phyloP scores from a whole-genome alignment of 2,329 filamentous ascomycete species.

The Alternaria solani region DNA sequence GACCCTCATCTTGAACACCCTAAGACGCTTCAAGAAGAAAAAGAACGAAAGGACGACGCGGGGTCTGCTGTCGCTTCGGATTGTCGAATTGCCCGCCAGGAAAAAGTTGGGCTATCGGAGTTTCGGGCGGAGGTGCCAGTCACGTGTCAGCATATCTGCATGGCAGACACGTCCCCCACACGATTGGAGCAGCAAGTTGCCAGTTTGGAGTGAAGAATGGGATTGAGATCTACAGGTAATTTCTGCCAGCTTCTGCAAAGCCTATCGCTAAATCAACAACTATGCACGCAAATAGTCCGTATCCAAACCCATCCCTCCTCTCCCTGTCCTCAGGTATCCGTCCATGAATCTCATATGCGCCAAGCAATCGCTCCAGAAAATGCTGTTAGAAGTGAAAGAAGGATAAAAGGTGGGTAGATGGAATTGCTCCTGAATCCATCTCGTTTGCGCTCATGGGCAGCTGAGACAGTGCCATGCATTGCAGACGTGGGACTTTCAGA shows the following conservation, averaged over 20 bases:
- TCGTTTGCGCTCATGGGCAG: not conserved
- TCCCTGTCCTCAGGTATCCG: conserved; percentile 35
- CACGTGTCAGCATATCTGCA: conserved; percentile 26
- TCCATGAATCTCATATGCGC: conserved; percentile 40
- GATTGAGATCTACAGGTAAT: conserved; percentile 27
- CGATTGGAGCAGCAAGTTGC: not conserved
- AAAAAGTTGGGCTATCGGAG: conserved; percentile 41
- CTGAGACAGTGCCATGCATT: not conserved
- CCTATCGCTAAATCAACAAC: conserved; percentile 17
- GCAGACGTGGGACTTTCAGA: not conserved
- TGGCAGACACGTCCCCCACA: not conserved
- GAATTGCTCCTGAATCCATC: not conserved
- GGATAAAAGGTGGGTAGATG: conserved; percentile 1
- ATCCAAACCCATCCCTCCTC: conserved; percentile 27
- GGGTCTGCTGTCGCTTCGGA: conserved; percentile 33
- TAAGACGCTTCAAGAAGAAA: conserved; percentile 20
- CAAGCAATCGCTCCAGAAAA: conserved; percentile 48
- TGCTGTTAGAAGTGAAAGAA: conserved; percentile 39
- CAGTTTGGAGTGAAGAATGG: conserved; percentile 22
- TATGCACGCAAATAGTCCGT: conserved; percentile 25
- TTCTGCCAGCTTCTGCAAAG: conserved; percentile 14
- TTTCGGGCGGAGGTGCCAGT: conserved; percentile 32
- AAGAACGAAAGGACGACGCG: conserved; percentile 38
- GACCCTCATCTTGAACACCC: conserved; percentile 42
- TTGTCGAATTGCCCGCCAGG: conserved; percentile 19